Evolutionary conservation across 2,329 filamentous ascomycete genomes (phyloP).

Genomic region (Paracoccidioides brasiliensis): DNA sequence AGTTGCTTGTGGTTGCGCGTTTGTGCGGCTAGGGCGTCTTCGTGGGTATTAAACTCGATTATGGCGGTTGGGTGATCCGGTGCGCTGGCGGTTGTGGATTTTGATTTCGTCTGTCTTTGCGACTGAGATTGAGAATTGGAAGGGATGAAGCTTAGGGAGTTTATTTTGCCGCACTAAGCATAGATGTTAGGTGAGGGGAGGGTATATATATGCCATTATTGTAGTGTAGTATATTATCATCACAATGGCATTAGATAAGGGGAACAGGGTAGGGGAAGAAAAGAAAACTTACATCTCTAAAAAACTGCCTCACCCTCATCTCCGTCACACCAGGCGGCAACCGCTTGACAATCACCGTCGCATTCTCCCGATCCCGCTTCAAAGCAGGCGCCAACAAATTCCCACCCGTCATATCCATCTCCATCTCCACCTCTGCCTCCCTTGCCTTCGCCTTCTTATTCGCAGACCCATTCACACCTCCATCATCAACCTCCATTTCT

Average conservation of each 20-base stretch:
- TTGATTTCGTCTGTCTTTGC: too few relatives aligned
- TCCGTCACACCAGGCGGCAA: conserved; percentile 58
- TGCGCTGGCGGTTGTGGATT: too few relatives aligned
- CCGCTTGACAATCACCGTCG: conserved; percentile 68
- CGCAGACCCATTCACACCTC: conserved; percentile 38
- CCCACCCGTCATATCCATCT: not conserved
- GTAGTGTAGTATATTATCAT: not conserved
- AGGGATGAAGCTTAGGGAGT: conserved; percentile 55
- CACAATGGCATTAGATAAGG: not conserved
- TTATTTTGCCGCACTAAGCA: conserved; percentile 58
- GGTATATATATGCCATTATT: not conserved
- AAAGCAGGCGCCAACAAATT: conserved; percentile 19
- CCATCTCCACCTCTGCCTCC: conserved; percentile 18
- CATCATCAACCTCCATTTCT: conserved; percentile 22
- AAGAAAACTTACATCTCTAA: conserved; percentile 49
- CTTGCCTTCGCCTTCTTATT: conserved; percentile 55
- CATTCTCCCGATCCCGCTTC: conserved; percentile 82
- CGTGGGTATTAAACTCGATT: conserved; percentile 69
- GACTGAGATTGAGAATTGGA: too few relatives aligned
- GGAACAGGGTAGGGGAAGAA: not conserved
- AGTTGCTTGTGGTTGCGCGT: conserved; percentile 72
- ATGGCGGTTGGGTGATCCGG: conserved; percentile 52
- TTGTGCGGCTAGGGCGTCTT: conserved; percentile 70
- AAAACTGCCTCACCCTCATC: conserved; percentile 71
- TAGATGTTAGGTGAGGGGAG: not conserved